Conservation (phyloP, 2,329 filamentous ascomycete genomes). For the Paraconiothyrium sp. region DNA sequence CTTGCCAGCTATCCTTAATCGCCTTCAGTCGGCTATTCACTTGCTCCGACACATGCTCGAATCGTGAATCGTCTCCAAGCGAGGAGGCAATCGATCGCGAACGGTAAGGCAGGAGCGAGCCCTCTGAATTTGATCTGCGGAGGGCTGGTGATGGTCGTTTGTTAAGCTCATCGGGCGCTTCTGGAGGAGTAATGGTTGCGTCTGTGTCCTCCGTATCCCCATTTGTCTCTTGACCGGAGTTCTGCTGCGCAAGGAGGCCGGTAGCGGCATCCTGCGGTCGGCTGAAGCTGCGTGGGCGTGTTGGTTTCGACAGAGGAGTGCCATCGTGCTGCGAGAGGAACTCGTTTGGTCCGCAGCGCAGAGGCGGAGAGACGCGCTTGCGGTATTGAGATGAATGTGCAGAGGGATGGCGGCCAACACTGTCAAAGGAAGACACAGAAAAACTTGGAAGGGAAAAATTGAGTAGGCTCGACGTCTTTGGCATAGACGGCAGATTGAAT, state of each 20-base stretch:
- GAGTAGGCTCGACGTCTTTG: constrained; percentile 47
- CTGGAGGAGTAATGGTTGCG: constrained; percentile 9
- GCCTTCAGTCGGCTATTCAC: constrained; percentile 91
- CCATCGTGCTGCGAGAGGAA: constrained; percentile 38
- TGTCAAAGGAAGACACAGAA: constrained; percentile 40
- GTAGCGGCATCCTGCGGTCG: constrained; percentile 26
- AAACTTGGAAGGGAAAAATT: constrained; percentile 49
- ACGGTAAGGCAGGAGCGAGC: constrained; percentile 77
- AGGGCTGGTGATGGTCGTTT: constrained; percentile 50
- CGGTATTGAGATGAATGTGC: constrained; percentile 22
- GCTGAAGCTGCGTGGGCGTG: constrained; percentile 17
- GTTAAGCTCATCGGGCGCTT: constrained; percentile 19
- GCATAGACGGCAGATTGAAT: constrained; percentile 49
- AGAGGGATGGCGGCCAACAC: constrained; percentile 24
- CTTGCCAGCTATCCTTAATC: constrained; percentile 85
- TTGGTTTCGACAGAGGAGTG: constrained; percentile 21
- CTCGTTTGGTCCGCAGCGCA: constrained; percentile 11
- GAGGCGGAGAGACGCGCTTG: constrained; percentile 30
- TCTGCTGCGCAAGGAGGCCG: constrained; percentile 28
- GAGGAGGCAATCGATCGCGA: constrained; percentile 82
- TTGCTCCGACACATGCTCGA: constrained; percentile 81
- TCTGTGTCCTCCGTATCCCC: constrained; percentile 17
- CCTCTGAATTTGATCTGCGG: constrained; percentile 75
- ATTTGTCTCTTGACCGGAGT: constrained; percentile 22
- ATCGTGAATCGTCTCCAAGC: constrained; percentile 82